phyloP scores from a whole-genome alignment of 2,329 filamentous ascomycete species.

The Aspergillus felis region DNA sequence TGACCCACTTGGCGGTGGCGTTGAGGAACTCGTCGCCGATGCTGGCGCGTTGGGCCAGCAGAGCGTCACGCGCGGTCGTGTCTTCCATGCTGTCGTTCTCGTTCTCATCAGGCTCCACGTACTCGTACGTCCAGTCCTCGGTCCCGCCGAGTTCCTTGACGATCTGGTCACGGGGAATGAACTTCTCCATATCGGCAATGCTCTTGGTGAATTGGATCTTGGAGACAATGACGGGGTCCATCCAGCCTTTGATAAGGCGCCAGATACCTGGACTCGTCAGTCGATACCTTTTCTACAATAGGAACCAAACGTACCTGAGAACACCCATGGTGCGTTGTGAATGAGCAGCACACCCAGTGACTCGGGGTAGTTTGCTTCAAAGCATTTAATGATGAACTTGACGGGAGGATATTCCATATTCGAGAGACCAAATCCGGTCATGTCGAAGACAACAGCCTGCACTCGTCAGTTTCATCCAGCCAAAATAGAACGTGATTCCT shows the following conservation, averaged over 20 bases:
- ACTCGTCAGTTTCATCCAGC: not conserved
- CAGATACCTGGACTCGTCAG: conserved; percentile 63
- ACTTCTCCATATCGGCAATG: conserved; percentile 69
- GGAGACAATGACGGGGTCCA: conserved; percentile 89
- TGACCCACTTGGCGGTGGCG: conserved; percentile 71
- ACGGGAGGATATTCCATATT: conserved; percentile 99
- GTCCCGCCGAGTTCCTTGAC: conserved; percentile 76
- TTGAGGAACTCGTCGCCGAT: conserved; percentile 70
- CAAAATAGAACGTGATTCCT: conserved; percentile 28
- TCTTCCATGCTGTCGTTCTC: conserved; percentile 73
- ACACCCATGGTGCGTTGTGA: conserved; percentile 93
- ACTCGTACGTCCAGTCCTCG: conserved; percentile 77
- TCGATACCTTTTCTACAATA: not conserved
- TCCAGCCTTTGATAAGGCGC: conserved; percentile 90
- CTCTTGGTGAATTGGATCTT: conserved; percentile 90
- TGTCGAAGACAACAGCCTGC: conserved; percentile 87
- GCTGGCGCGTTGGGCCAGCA: conserved; percentile 60
- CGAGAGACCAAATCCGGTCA: conserved; percentile 86
- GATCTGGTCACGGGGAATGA: conserved; percentile 65
- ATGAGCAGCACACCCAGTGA: conserved; percentile 82
- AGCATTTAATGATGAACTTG: conserved; percentile 98
- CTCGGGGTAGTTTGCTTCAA: conserved; percentile 96
- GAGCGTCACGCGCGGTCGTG: conserved; percentile 56
- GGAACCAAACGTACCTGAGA: conserved; percentile 61
- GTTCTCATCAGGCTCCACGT: conserved; percentile 66